Evolutionary conservation across 176 grass and related monocot species (phyloP), one percentile per base, ranked within the genome.

Genomic region (Avena insularis): DNA sequence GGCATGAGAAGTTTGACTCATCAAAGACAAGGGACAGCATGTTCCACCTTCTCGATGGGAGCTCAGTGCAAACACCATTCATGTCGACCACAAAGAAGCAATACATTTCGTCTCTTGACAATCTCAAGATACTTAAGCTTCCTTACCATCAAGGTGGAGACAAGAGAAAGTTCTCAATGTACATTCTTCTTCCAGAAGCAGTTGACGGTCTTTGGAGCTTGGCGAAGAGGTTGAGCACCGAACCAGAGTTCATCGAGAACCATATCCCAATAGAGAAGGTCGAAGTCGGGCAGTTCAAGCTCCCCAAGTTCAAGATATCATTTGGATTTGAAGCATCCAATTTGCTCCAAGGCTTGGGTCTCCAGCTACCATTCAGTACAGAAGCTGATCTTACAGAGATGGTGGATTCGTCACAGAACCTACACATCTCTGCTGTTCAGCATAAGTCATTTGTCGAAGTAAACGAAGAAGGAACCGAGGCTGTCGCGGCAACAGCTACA

Each of bases 1-100:
- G 91, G 91, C 81, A 57, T 72, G 82, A 93, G 77, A 96, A 90
- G 77, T 96, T 93, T 74, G 76, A 96, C 84, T 62, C 89, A 27
- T 92, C 87, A 38, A 43, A 84, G 73, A 93, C 90, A 25, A 78
- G 87, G 87, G 81, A 83, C 4, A 56, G 68, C 0, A 64, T 83
- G 45, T 93, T 96, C 63, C 79, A 89, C 33, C 86, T 89, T 58
- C 89, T 92, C 57, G 85, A 93, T 85, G 90, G 89, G 36, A 93
- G 82, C n/a, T 81, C 54, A 17, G 73, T 93, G 45, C 78, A 92
- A 71, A 87, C 57, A 33, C 90, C 89, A 11, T 96, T 96, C 85
- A 96, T 96, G 91, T 50, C 79, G 15, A 93, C 65, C 25, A 19
- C 4, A 46, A 74, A 85, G 12, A 79, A 84, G 38, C 90, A 93